These are phyloP conservation scores for Cadophora sp. DNA, from an alignment of 2,329 filamentous ascomycete genomes.

Conservation along the genomic window DNA sequence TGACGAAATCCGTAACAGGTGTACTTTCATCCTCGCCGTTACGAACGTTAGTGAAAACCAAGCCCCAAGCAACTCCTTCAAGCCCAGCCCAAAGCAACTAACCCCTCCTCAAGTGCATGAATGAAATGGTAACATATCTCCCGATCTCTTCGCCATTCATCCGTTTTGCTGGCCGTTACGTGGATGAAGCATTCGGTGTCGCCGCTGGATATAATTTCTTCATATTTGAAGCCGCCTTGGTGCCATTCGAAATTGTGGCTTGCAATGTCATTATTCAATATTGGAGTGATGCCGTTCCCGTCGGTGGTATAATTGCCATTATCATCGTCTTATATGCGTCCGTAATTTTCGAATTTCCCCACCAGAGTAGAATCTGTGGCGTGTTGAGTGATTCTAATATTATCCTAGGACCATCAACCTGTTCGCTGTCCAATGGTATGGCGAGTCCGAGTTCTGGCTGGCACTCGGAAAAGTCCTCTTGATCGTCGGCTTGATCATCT, in stretches of 20 bases:
- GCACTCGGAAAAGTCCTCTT: conserved; percentile 75
- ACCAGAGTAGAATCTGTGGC: background rate
- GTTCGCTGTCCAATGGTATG: conserved; percentile 76
- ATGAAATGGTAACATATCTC: conserved; percentile 79
- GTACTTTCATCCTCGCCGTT: conserved; percentile 64
- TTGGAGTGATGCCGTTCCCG: conserved; percentile 56
- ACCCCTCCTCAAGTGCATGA: conserved; percentile 51
- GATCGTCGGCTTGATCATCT: conserved; percentile 59
- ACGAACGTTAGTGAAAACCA: conserved; percentile 55
- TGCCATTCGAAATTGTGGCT: conserved; percentile 50
- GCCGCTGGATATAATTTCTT: conserved; percentile 79
- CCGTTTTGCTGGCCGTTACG: conserved; percentile 76
- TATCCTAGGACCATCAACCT: conserved; percentile 66
- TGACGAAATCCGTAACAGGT: conserved; percentile 46
- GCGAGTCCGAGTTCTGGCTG: conserved; percentile 72
- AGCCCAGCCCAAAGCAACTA: conserved; percentile 30
- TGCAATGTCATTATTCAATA: conserved; percentile 52
- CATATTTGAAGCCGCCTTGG: conserved; percentile 66
- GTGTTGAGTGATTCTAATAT: conserved; percentile 1
- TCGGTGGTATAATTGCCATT: conserved; percentile 59
- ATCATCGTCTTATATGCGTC: conserved; percentile 52
- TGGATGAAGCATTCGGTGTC: conserved; percentile 78
- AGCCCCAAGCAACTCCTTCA: conserved; percentile 47
- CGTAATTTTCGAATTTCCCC: background rate
- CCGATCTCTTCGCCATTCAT: conserved; percentile 82